Evolutionary conservation across 805 yeast genomes (phyloP).

Genomic region (Trichomonascus vanleenenianus): DNA sequence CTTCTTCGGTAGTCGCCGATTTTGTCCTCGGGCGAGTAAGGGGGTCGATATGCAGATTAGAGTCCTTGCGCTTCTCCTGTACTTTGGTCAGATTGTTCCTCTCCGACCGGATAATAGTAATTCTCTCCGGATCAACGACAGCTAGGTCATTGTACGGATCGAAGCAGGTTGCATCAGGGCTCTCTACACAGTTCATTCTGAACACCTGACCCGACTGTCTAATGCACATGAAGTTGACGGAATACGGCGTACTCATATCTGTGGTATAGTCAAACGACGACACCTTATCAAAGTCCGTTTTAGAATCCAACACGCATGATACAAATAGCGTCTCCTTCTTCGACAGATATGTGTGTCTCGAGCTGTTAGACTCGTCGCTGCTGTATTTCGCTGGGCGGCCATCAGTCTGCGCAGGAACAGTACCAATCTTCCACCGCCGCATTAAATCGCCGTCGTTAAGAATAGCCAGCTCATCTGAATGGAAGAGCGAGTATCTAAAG

Average conservation of each 20-base stretch:
- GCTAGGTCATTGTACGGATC: slow-evolving; percentile 42
- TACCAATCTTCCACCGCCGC: slow-evolving; percentile 73
- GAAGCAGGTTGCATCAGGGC: slow-evolving; percentile 54
- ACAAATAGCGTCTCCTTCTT: slow-evolving; percentile 55
- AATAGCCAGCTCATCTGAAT: slow-evolving; percentile 69
- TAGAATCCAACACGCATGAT: slow-evolving; percentile 64
- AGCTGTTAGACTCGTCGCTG: background rate
- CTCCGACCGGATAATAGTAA: slow-evolving; percentile 10
- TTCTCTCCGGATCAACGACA: slow-evolving; percentile 16
- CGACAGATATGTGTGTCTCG: slow-evolving; percentile 12
- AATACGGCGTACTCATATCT: slow-evolving; percentile 38
- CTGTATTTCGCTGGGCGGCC: slow-evolving; percentile 13
- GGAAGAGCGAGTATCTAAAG: slow-evolving; percentile 40
- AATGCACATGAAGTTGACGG: slow-evolving; percentile 72
- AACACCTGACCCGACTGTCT: slow-evolving; percentile 85
- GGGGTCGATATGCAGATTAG: background rate
- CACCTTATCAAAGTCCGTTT: slow-evolving; percentile 72
- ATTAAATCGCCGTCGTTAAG: slow-evolving; percentile 70
- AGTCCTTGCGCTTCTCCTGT: background rate
- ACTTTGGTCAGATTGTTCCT: background rate
- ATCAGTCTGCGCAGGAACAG: slow-evolving; percentile 14
- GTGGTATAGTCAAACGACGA: slow-evolving; percentile 81
- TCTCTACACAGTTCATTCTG: slow-evolving; percentile 65
- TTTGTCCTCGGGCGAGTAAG: background rate
- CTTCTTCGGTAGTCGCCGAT: slow-evolving; percentile 1